Evolutionary conservation across 305 asterid genomes (phyloP).

Genomic region (Euphrasia arctica): DNA sequence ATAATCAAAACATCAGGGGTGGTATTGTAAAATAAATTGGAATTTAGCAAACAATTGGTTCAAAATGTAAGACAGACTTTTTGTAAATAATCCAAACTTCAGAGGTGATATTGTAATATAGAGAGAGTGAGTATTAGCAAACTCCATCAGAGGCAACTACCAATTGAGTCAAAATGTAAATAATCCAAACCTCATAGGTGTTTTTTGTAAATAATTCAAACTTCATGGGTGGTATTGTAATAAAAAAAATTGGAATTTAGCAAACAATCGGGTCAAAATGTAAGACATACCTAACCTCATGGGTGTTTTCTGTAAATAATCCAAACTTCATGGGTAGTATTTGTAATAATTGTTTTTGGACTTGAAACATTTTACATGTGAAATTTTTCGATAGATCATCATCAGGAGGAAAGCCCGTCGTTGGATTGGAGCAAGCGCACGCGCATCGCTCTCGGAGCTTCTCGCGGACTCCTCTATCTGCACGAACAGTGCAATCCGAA

Average conservation of each 20-base stretch:
- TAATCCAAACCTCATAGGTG: too few relatives aligned
- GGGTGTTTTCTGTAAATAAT: neutral
- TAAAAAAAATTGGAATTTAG: neutral
- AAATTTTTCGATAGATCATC: constrained; percentile 39
- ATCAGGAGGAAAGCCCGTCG: constrained; percentile 57
- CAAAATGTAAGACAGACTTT: too few relatives aligned
- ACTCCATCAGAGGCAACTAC: too few relatives aligned
- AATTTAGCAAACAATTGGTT: too few relatives aligned
- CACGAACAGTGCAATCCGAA: constrained; percentile 91
- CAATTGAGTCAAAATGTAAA: too few relatives aligned
- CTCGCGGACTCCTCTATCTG: constrained; percentile 83
- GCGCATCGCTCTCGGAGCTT: constrained; percentile 79
- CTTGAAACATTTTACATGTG: neutral
- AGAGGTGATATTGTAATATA: too few relatives aligned
- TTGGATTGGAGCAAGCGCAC: constrained; percentile 87
- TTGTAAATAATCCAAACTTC: too few relatives aligned
- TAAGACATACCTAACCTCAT: neutral
- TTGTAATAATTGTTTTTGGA: too few relatives aligned
- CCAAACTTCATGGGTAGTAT: neutral
- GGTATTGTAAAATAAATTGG: neutral
- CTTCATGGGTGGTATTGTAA: too few relatives aligned
- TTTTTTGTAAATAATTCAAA: too few relatives aligned
- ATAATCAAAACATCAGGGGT: neutral
- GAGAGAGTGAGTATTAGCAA: too few relatives aligned
- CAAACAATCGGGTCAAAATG: neutral